Evolutionary conservation across 169 alveolate genomes (phyloP).

Genomic region (Cyclospora cayetanensis): DNA sequence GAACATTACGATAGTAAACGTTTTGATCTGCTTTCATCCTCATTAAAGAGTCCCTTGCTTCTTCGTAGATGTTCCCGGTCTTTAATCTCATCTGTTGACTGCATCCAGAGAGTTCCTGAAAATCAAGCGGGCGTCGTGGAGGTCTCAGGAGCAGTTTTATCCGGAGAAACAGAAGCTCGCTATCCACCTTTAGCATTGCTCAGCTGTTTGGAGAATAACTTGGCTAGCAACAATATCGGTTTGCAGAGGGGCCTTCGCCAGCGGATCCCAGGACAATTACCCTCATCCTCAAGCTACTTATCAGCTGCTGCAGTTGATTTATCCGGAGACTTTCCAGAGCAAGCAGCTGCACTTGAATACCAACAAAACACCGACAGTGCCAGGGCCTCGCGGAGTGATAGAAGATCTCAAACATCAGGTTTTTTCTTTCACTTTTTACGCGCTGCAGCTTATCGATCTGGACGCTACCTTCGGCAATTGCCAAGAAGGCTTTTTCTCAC

Average conservation of each 20-base stretch:
- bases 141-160: no score
- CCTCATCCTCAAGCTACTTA: not conserved
- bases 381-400: no score
- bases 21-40: not conserved
- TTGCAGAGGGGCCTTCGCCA: not conserved
- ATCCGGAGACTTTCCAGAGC: not conserved
- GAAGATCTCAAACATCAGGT: not conserved
- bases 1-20: not conserved
- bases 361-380: no score
- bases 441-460: not conserved
- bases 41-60: conserved; percentile 34
- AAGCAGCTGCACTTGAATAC: not conserved
- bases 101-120: no score
- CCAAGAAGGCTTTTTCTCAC: not conserved
- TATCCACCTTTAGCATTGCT: no score
- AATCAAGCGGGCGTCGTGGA: no score
- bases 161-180: no score
- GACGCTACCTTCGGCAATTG: not conserved
- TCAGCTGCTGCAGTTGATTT: not conserved
- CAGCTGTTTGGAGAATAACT: no score
- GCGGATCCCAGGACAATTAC: not conserved
- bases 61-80: not conserved
- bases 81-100: no score
- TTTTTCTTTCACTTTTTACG: not conserved
- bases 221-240: no score